Percentiles rank a stretch among this genome's conserved stretches.
phyloP scores from a whole-genome alignment of 176 grass and related monocot species.

The Bolboschoenus planiculmis region DNA sequence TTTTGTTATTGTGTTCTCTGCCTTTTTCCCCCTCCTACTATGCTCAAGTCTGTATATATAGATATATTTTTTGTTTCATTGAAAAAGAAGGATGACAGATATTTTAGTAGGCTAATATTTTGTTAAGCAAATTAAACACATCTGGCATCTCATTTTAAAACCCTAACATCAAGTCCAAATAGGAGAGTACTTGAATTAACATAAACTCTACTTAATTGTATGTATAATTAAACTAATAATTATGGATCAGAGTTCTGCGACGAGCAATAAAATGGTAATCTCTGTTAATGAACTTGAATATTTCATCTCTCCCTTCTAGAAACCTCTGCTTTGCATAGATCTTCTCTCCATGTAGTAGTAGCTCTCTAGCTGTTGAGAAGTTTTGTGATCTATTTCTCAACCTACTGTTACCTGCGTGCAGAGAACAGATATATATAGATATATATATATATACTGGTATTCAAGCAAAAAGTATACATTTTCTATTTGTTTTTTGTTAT shows the following conservation, averaged over 20 bases:
- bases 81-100: neutral
- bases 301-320: constrained; percentile 7
- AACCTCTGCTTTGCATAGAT: neutral
- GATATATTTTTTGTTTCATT: neutral
- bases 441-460: neutral
- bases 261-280: neutral
- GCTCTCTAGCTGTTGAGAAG: neutral
- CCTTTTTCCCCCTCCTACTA: neutral
- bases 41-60: neutral
- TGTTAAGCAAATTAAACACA: neutral
- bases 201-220: constrained; percentile 1
- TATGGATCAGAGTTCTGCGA: constrained; percentile 4
- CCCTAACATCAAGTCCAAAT: neutral
- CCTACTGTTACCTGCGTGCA: neutral
- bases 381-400: constrained; percentile 12
- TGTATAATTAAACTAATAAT: neutral
- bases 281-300: constrained; percentile 11
- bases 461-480: neutral
- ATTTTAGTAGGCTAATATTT: neutral
- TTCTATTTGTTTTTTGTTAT: neutral
- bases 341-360: neutral
- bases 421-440: neutral
- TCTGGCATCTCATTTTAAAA: neutral
- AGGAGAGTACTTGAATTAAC: neutral
- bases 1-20: neutral